A percentile compares a stretch with the other conserved stretches of the same genome.
Conservation (phyloP, 768 basidiomycete genomes). For the Epithele typhae region DNA sequence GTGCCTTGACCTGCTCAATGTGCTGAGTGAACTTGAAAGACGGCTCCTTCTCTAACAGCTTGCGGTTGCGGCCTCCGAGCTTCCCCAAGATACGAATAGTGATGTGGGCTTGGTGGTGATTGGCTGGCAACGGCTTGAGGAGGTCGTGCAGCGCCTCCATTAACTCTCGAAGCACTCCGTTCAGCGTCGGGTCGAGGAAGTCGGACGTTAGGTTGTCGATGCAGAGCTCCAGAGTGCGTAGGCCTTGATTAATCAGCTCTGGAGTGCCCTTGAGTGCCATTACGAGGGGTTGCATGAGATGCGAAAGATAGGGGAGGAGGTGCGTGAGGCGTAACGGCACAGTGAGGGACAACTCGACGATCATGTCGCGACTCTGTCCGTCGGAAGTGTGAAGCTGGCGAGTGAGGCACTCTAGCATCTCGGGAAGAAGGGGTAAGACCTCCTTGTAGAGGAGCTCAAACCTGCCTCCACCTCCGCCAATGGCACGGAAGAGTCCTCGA, state of each 20-base stretch:
- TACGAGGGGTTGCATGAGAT: constrained; percentile 95
- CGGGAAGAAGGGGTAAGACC: constrained; percentile 91
- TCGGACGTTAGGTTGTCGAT: constrained; percentile 98
- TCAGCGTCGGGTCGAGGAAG: constrained; percentile 94
- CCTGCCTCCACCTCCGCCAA: constrained; percentile 86
- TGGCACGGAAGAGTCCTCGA: constrained; percentile 87
- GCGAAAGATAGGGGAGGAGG: constrained; percentile 89
- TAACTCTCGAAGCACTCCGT: constrained; percentile 85
- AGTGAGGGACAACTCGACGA: constrained; percentile 95
- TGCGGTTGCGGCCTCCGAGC: constrained; percentile 89
- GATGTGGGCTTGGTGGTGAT: constrained; percentile 87
- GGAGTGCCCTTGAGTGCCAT: constrained; percentile 82
- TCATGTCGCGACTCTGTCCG: constrained; percentile 81
- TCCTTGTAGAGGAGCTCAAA: constrained; percentile 96
- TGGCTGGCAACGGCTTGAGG: constrained; percentile 84
- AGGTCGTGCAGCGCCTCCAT: constrained; percentile 94
- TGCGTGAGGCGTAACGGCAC: constrained; percentile 95
- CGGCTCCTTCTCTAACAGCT: constrained; percentile 78
- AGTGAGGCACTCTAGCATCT: constrained; percentile 94
- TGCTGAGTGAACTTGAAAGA: constrained; percentile 65
- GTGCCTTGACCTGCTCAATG: constrained; percentile 65
- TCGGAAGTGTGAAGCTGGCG: constrained; percentile 84
- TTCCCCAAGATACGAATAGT: constrained; percentile 97
- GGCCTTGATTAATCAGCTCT: constrained; percentile 91
- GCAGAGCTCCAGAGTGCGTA: constrained; percentile 96